Evolutionary conservation across 2,329 filamentous ascomycete species (phyloP), one percentile per base, ranked within the genome.

Genomic region (Colletotrichum lentis): DNA sequence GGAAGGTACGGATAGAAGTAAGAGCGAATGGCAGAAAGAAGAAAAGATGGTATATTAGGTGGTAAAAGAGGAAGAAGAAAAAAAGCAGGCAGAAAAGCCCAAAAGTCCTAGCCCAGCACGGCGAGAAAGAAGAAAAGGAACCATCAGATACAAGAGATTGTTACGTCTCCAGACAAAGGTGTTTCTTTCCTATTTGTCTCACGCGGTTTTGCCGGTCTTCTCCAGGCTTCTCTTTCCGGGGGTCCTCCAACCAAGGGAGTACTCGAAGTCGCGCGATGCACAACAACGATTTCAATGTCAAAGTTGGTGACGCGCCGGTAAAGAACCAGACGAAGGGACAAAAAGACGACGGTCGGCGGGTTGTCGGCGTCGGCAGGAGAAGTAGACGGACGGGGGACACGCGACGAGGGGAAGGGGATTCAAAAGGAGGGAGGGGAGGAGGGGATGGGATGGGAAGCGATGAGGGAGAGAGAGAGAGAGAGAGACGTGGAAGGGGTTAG

Each of bases 281-380:
- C 52, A 64, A 58, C 55, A 12, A 47, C 43, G 44, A 54, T 54
- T 35, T 59, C 61, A 62, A 54, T 39, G 50, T 43, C 60, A 27
- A 27, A 52, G 53, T 20, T 53, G 64, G 46, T 35, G 55, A 31
- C 49, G 31, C 56, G 44, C 61, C 56, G 35, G 63, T 43, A 62
- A 56, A 31, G 52, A 43, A 62, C 37, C 46, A 56, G 46, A 61
- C 53, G 27, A 46, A 67, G 50, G 62, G 56, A 57, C 44, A 16
- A 53, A 55, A 62, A 55, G 44, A 35, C 44, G 43, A 67, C 65
- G 54, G 41, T 65, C 65, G 61, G 56, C 65, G 61, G 54, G 57
- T 59, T 59, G 55, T 67, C 64, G 64, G 53, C 64, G 64, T 67
- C 64, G 58, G 53, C 44, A 56, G 31, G 43, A 37, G 56, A 59